These are phyloP conservation scores for Hypoxylon fuscum DNA, from an alignment of 495 filamentous ascomycete species.

Conservation along the genomic window DNA sequence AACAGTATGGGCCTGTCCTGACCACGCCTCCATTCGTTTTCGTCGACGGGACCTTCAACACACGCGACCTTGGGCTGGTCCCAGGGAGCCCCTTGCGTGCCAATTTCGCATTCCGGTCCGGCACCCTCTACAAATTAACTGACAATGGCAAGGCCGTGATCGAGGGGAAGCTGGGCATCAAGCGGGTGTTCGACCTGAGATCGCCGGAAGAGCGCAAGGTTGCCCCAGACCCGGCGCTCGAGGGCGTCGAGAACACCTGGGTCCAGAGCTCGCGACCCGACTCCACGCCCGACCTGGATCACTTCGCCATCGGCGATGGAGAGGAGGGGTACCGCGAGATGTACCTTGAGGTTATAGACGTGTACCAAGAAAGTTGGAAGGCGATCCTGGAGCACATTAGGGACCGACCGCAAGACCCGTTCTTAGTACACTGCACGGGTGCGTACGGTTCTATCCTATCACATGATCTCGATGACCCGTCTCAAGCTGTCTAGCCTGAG, in stretches of 20 bases:
- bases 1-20: slow-evolving; percentile 43
- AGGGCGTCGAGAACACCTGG: slow-evolving; percentile 54
- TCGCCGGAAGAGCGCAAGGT: slow-evolving; percentile 46
- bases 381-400: slow-evolving; percentile 50
- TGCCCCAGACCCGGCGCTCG: slow-evolving; percentile 49
- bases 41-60: slow-evolving; percentile 62
- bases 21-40: slow-evolving; percentile 62
- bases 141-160: slow-evolving; percentile 50
- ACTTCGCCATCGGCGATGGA: slow-evolving; percentile 52
- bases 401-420: slow-evolving; percentile 44
- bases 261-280: slow-evolving; percentile 43
- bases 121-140: slow-evolving; percentile 51
- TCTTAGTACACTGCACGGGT: slow-evolving; percentile 65
- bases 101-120: slow-evolving; percentile 62
- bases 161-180: slow-evolving; percentile 48
- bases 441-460: slow-evolving; percentile 27
- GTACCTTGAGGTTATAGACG: slow-evolving; percentile 54
- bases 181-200: slow-evolving; percentile 55
- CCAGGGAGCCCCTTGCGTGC: slow-evolving; percentile 53
- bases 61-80: slow-evolving; percentile 63
- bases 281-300: slow-evolving; percentile 40
- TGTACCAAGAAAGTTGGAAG: slow-evolving; percentile 47
- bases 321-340: slow-evolving; percentile 51
- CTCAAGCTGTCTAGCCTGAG: not conserved
- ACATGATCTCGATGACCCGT: not conserved